These are phyloP conservation scores for Tricholoma furcatifolium DNA, from an alignment of 768 basidiomycete genomes.

Conservation along the genomic window DNA sequence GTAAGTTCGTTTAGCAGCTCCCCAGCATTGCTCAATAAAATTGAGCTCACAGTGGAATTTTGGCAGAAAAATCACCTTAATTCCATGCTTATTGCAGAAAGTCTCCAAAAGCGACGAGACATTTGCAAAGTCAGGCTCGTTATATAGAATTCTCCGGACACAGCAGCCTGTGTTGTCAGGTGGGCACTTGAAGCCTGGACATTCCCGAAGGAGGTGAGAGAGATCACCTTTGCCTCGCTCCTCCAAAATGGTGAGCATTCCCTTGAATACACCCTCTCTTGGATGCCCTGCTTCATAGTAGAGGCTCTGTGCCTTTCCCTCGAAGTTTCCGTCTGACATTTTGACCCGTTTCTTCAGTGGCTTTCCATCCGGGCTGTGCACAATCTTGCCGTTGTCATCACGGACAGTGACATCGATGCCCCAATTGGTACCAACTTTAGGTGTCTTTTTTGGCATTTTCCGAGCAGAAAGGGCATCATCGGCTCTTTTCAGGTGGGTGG, in stretches of 20 bases:
- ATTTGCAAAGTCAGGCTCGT: constrained; percentile 1
- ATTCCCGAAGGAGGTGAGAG: too few species aligned
- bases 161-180: not conserved
- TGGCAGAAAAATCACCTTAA: too few species aligned
- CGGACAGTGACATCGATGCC: not conserved
- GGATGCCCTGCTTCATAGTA: too few species aligned
- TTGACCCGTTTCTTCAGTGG: not conserved
- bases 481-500: not conserved
- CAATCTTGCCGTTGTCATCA: not conserved
- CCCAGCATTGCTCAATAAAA: too few species aligned
- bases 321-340: not conserved
- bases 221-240: too few species aligned
- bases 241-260: too few species aligned
- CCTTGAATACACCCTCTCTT: too few species aligned
- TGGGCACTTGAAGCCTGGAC: constrained; percentile 2
- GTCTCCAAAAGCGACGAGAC: not conserved
- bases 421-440: not conserved
- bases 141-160: not conserved
- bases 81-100: not conserved
- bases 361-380: not conserved
- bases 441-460: constrained; percentile 3
- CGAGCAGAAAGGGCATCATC: too few species aligned
- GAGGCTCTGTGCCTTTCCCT: constrained; percentile 1
- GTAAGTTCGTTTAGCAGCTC: constrained; percentile 2
- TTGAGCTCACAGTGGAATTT: too few species aligned